Conservation (phyloP, 371 early-diverging fungal species). For the Batkoa obscura region DNA sequence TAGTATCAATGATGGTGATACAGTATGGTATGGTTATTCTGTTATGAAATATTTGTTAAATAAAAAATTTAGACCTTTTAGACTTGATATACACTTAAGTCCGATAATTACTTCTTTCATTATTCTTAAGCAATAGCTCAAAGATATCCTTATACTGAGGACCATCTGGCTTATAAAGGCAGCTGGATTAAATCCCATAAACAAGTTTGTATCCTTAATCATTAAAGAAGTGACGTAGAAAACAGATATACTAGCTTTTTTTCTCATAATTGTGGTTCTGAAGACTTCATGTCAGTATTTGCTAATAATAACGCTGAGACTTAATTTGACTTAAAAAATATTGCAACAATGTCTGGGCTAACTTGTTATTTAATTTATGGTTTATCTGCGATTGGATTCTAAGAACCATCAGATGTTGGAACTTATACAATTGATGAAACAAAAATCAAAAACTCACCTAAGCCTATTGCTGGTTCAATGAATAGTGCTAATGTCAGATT, state of each 20-base stretch:
- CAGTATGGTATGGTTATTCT: slow-evolving; percentile 17
- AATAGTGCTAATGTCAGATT: background rate
- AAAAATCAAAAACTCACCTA: background rate
- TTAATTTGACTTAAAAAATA: background rate
- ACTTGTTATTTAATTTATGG: background rate
- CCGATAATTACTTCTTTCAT: background rate
- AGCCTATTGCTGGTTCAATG: background rate
- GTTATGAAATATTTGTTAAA: slow-evolving; percentile 15
- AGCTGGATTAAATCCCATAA: background rate
- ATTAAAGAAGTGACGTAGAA: background rate
- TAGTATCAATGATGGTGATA: slow-evolving; percentile 14
- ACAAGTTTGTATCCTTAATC: background rate
- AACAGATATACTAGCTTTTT: background rate
- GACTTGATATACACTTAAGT: background rate
- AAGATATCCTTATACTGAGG: background rate
- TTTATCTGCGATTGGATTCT: background rate
- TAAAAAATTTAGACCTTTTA: background rate
- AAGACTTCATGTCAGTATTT: background rate
- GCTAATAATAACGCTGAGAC: background rate
- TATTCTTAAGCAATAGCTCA: background rate
- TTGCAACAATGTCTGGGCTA: background rate
- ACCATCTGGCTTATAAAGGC: too few relatives aligned
- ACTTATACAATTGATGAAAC: background rate
- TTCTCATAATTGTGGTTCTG: background rate
- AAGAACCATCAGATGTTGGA: background rate